phyloP scores from a whole-genome alignment of 768 basidiomycete species.

The Cystofilobasidium ferigula region DNA sequence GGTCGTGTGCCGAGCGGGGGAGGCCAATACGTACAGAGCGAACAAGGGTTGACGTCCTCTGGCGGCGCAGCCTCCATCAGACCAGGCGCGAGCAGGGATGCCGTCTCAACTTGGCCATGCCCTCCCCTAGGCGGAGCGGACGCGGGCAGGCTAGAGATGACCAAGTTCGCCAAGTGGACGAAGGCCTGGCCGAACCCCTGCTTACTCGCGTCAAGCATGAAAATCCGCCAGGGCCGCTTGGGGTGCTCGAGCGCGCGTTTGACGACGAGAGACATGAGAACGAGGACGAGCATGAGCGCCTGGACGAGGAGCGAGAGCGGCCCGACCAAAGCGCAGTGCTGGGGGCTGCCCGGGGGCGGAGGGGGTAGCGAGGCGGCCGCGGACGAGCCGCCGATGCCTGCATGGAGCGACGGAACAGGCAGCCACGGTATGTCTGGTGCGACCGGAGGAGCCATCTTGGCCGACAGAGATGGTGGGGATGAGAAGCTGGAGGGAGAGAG shows the following conservation, averaged over 20 bases:
- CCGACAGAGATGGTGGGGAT: neutral
- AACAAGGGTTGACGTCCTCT: conserved; percentile 14
- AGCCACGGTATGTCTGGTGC: neutral
- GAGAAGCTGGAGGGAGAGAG: no score
- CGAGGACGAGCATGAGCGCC: conserved; percentile 19
- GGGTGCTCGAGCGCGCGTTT: conserved; percentile 23
- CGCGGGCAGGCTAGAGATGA: conserved; percentile 23
- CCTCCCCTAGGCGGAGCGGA: neutral
- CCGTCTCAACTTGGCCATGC: neutral
- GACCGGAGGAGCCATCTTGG: neutral
- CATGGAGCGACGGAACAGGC: neutral
- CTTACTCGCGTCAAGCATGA: neutral
- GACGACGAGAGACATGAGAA: conserved; percentile 15
- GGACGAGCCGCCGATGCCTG: neutral
- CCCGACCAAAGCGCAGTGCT: conserved; percentile 2
- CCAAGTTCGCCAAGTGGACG: conserved; percentile 18
- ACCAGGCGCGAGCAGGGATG: neutral
- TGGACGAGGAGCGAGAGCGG: neutral
- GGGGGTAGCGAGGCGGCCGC: neutral
- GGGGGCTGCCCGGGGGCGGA: neutral
- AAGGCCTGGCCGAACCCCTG: conserved; percentile 24
- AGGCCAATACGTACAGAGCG: conserved; percentile 5
- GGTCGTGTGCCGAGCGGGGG: neutral
- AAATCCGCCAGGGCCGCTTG: conserved; percentile 24
- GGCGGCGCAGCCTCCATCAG: neutral